Percentiles rank a stretch among this genome's conserved stretches.
Evolutionary conservation across 495 filamentous ascomycete genomes (phyloP).

Genomic region (Penicillium herquei): DNA sequence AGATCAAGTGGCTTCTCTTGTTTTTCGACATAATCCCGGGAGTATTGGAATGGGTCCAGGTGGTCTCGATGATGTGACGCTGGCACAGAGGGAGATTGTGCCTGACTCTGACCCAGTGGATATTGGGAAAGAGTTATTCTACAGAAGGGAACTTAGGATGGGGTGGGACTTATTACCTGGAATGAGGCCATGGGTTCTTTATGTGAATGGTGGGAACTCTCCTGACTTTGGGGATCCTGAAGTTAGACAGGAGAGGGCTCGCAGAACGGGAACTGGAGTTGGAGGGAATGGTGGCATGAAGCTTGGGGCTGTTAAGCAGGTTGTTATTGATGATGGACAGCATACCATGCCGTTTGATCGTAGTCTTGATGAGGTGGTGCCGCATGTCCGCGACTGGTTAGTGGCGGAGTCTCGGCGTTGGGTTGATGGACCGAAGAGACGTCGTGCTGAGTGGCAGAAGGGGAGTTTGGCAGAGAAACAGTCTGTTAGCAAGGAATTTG

Average conservation of each 20-base stretch:
- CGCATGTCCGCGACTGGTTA: neutral
- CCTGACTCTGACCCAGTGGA: neutral
- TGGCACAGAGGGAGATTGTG: neutral
- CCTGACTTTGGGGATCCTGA: neutral
- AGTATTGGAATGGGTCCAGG: neutral
- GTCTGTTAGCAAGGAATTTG: neutral
- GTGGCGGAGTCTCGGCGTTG: slow-evolving; percentile 1
- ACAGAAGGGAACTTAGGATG: neutral
- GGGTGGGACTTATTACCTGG: neutral
- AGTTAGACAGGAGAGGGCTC: slow-evolving; percentile 14
- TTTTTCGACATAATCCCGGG: neutral
- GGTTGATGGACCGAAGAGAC: neutral
- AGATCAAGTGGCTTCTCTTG: neutral
- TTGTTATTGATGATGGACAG: slow-evolving; percentile 7
- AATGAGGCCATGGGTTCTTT: slow-evolving; percentile 36
- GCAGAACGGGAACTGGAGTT: slow-evolving; percentile 25
- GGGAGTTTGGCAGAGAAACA: slow-evolving; percentile 1
- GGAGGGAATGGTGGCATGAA: slow-evolving; percentile 34
- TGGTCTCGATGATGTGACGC: slow-evolving; percentile 1
- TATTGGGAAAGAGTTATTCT: neutral
- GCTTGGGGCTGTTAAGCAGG: slow-evolving; percentile 21
- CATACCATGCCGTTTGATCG: slow-evolving; percentile 16
- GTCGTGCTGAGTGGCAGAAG: neutral
- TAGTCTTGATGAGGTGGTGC: neutral
- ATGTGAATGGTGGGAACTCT: slow-evolving; percentile 16